Evolutionary conservation across 2,329 filamentous ascomycete genomes (phyloP).

Genomic region (Chaetomium strumarium): DNA sequence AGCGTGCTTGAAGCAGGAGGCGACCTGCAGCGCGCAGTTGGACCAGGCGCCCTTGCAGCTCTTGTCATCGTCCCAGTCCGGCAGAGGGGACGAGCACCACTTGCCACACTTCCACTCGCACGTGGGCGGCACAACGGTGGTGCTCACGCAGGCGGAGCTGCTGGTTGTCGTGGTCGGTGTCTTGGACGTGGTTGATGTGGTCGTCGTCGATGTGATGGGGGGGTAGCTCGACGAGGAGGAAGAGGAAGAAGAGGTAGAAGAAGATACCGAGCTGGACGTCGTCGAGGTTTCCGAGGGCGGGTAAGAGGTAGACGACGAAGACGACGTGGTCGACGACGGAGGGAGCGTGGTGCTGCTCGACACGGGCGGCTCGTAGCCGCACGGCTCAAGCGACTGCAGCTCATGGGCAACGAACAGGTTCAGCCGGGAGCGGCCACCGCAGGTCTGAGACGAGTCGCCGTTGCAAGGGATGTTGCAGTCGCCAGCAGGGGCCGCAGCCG

Average conservation of each 20-base stretch:
- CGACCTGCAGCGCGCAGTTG: conserved; percentile 42
- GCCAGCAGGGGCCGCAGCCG: conserved; percentile 29
- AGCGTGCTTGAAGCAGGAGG: conserved; percentile 46
- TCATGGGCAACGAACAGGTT: conserved; percentile 44
- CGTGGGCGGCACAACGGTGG: conserved; percentile 37
- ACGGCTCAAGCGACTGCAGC: conserved; percentile 46
- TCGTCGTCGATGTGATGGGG: conserved; percentile 10
- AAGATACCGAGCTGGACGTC: conserved; percentile 15
- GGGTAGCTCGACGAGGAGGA: conserved; percentile 12
- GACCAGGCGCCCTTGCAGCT: conserved; percentile 39
- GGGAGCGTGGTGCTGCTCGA: conserved; percentile 17
- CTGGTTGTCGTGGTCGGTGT: conserved; percentile 31
- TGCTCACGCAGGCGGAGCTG: conserved; percentile 43
- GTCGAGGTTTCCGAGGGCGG: neutral
- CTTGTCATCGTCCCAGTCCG: conserved; percentile 39
- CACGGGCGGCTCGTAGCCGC: conserved; percentile 33
- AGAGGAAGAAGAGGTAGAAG: conserved; percentile 11
- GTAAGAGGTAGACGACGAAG: conserved; percentile 6
- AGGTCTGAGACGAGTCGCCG: conserved; percentile 39
- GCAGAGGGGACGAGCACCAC: conserved; percentile 48
- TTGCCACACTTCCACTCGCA: conserved; percentile 52
- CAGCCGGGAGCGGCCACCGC: conserved; percentile 39
- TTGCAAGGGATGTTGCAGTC: conserved; percentile 48
- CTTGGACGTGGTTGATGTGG: conserved; percentile 16
- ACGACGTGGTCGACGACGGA: conserved; percentile 7